A percentile compares a stretch with the other conserved stretches of the same genome.
These are phyloP conservation scores for Geotrichum klebahnii DNA, from an alignment of 1,139 yeast species.

Conservation along the genomic window DNA sequence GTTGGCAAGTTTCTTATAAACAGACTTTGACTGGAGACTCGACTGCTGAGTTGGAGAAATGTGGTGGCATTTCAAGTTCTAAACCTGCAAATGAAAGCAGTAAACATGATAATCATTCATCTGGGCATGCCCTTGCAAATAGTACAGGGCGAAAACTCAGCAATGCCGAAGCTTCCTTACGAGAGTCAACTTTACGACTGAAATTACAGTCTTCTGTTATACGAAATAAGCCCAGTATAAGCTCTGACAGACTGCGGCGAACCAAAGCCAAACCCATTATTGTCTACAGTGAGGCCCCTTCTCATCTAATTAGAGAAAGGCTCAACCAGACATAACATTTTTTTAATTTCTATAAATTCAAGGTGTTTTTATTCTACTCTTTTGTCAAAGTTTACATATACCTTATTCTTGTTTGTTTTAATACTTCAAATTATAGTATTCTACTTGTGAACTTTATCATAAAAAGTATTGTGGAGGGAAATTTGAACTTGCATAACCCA, in stretches of 20 bases:
- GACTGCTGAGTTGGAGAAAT: neutral
- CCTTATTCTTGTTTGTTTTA: too few relatives aligned
- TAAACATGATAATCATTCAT: neutral
- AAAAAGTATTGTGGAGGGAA: too few relatives aligned
- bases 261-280: neutral
- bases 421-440: too few relatives aligned
- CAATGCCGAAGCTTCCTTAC: conserved; percentile 4
- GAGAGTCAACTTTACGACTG: conserved; percentile 5
- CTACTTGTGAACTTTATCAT: too few relatives aligned
- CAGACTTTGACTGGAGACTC: neutral
- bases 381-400: neutral
- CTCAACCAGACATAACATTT: neutral
- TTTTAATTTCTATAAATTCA: too few relatives aligned
- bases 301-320: conserved; percentile 6
- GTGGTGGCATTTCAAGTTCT: neutral
- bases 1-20: conserved; percentile 11
- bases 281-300: conserved; percentile 12
- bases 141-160: neutral
- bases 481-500: too few relatives aligned
- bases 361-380: too few relatives aligned
- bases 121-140: neutral
- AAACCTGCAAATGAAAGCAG: neutral
- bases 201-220: conserved; percentile 9
- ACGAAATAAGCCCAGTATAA: neutral
- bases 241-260: neutral